These are phyloP conservation scores for Epichloe baconii DNA, from an alignment of 2,329 filamentous ascomycete genomes.

Conservation along the genomic window DNA sequence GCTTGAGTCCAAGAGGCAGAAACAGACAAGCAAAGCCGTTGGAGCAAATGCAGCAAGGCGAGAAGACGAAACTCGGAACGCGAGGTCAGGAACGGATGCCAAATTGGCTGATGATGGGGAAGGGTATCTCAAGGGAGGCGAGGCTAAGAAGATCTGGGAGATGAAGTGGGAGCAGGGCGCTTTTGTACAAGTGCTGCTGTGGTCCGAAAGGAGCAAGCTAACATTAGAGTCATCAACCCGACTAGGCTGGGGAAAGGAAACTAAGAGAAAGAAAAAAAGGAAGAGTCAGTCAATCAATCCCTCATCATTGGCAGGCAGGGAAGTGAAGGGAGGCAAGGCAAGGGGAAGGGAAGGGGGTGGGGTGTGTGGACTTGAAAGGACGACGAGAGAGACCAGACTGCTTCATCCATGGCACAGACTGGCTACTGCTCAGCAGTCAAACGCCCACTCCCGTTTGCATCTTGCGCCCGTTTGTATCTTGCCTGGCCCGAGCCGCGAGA, in stretches of 20 bases:
- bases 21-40: neutral
- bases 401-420: neutral
- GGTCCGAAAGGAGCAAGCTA: neutral
- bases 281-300: constrained; percentile 5
- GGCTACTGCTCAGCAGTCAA: neutral
- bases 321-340: neutral
- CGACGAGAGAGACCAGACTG: neutral
- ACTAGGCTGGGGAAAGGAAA: neutral
- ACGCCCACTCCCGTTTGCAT: neutral
- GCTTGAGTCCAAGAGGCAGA: neutral
- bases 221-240: neutral
- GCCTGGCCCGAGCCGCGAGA: constrained; percentile 2
- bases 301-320: constrained; percentile 2
- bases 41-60: neutral
- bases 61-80: neutral
- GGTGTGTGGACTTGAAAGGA: neutral
- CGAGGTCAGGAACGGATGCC: constrained; percentile 1
- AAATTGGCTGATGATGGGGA: constrained; percentile 5
- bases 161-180: constrained; percentile 9
- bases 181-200: constrained; percentile 9
- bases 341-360: neutral
- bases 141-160: neutral
- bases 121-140: constrained; percentile 5
- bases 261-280: neutral
- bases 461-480: neutral